These are phyloP conservation scores for Metarhizium rileyi DNA, from an alignment of 2,329 filamentous ascomycete genomes.

Conservation along the genomic window DNA sequence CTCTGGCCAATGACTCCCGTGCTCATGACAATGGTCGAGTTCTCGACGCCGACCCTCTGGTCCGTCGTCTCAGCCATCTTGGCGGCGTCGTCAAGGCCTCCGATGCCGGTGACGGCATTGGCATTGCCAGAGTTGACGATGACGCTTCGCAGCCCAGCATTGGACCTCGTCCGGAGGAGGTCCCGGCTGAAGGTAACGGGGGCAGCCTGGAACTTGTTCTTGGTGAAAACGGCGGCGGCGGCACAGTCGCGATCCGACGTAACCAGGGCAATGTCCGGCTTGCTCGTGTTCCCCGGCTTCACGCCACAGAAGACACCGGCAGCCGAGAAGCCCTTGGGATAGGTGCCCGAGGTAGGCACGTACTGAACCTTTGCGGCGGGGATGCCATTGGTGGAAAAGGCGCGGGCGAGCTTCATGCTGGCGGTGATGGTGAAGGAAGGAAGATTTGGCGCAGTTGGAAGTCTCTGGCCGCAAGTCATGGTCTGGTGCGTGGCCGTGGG, in stretches of 20 bases:
- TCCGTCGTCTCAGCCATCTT: slow-evolving; percentile 77
- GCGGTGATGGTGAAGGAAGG: slow-evolving; percentile 7
- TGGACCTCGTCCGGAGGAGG: slow-evolving; percentile 56
- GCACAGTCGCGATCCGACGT: slow-evolving; percentile 78
- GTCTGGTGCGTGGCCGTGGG: not conserved
- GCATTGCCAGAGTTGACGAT: slow-evolving; percentile 94
- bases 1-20: slow-evolving; percentile 95
- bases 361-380: slow-evolving; percentile 83
- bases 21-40: slow-evolving; percentile 87
- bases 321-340: slow-evolving; percentile 81
- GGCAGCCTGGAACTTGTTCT: slow-evolving; percentile 96
- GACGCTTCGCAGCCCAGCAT: slow-evolving; percentile 66
- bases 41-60: slow-evolving; percentile 38
- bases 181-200: slow-evolving; percentile 79
- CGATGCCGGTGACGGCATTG: slow-evolving; percentile 90
- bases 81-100: slow-evolving; percentile 78
- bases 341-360: slow-evolving; percentile 73
- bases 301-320: slow-evolving; percentile 87
- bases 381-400: slow-evolving; percentile 32
- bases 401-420: slow-evolving; percentile 24
- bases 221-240: slow-evolving; percentile 89
- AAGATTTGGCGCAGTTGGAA: not conserved
- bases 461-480: not conserved
- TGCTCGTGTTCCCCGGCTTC: slow-evolving; percentile 83
- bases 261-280: slow-evolving; percentile 83